phyloP scores from a whole-genome alignment of 2,329 filamentous ascomycete species.

The Scorias spongiosa region DNA sequence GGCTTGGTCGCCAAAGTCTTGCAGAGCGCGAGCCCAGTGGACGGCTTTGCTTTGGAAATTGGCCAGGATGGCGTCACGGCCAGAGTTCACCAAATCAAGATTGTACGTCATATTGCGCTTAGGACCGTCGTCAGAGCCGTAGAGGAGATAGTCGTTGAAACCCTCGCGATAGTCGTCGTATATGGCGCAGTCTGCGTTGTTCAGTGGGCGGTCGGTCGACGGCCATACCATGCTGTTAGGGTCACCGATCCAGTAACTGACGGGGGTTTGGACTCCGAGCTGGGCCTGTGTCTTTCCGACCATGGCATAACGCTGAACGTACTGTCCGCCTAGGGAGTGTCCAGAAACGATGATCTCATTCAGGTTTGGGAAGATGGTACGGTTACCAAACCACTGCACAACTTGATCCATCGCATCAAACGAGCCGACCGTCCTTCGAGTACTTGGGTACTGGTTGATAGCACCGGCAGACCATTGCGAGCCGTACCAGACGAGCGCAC shows the following conservation, averaged over 20 bases:
- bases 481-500: conserved; percentile 19
- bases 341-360: conserved; percentile 22
- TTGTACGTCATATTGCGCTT: conserved; percentile 16
- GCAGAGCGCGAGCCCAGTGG: conserved; percentile 20
- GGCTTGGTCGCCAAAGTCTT: conserved; percentile 22
- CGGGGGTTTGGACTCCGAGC: conserved; percentile 10
- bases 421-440: conserved; percentile 11
- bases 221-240: conserved; percentile 22
- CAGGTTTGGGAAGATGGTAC: conserved; percentile 18
- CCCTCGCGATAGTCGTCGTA: conserved; percentile 22
- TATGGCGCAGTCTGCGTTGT: conserved; percentile 12
- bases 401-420: conserved; percentile 20
- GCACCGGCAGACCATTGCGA: conserved; percentile 19
- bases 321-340: conserved; percentile 20
- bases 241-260: conserved; percentile 21
- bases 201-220: conserved; percentile 14
- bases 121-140: conserved; percentile 1
- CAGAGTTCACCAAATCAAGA: conserved; percentile 13
- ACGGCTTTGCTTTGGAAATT: conserved; percentile 21
- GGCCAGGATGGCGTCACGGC: conserved; percentile 16
- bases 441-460: conserved; percentile 19
- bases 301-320: conserved; percentile 19
- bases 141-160: conserved; percentile 14
- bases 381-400: conserved; percentile 19
- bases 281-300: conserved; percentile 8